Conservation (phyloP, 1,139 yeast species). For the Magnusiomyces sp. region DNA sequence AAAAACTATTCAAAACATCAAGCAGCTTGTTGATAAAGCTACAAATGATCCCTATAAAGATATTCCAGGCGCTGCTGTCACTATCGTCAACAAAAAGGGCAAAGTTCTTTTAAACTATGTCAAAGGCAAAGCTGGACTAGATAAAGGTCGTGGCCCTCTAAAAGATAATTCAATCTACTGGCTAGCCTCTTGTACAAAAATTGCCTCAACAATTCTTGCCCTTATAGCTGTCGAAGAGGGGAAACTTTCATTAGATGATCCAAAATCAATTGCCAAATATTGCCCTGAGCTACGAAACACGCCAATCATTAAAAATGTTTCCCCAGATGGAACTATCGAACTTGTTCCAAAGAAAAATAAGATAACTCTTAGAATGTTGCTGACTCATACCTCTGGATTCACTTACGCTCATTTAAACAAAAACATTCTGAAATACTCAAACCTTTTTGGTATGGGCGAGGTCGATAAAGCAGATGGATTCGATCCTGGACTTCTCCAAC, state of each 20-base stretch:
- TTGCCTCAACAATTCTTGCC: slow-evolving; percentile 40
- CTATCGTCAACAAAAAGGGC: not conserved
- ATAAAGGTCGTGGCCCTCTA: slow-evolving; percentile 16
- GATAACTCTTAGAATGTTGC: slow-evolving; percentile 40
- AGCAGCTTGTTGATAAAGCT: not conserved
- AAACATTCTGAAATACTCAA: slow-evolving; percentile 1
- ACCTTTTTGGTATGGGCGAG: slow-evolving; percentile 5
- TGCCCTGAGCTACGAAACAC: slow-evolving; percentile 35
- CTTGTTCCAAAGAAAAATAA: slow-evolving; percentile 33
- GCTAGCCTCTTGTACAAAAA: slow-evolving; percentile 42
- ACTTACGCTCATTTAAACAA: slow-evolving; percentile 27
- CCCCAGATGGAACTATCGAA: slow-evolving; percentile 31
- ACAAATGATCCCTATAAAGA: not conserved
- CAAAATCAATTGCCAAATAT: slow-evolving; percentile 25
- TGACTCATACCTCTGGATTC: slow-evolving; percentile 38
- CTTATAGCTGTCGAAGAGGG: slow-evolving; percentile 41
- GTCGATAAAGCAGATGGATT: slow-evolving; percentile 3
- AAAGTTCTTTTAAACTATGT: slow-evolving; percentile 3
- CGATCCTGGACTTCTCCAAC: slow-evolving; percentile 25
- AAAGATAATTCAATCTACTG: slow-evolving; percentile 32
- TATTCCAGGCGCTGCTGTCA: not conserved
- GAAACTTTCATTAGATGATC: slow-evolving; percentile 35
- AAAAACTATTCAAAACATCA: not conserved
- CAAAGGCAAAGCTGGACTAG: slow-evolving; percentile 20
- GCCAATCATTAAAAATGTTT: slow-evolving; percentile 24